phyloP scores from a whole-genome alignment of 2,329 filamentous ascomycete species.

The Fusarium tuaranense region DNA sequence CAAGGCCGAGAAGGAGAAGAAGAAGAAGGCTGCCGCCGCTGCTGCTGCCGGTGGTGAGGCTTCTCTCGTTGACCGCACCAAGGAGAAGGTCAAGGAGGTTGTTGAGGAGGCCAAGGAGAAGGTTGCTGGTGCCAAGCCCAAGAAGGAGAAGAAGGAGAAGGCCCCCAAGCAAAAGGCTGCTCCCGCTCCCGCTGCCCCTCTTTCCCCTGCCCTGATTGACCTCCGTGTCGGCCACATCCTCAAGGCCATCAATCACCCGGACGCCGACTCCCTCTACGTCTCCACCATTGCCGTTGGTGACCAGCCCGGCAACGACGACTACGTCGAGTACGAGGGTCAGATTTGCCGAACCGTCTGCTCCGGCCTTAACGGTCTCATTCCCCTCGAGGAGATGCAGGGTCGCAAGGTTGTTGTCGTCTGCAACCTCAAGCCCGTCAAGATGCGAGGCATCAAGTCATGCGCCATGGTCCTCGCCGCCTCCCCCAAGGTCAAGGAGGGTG shows the following conservation, averaged over 20 bases:
- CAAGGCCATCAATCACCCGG: constrained; percentile 94
- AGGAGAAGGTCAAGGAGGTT: constrained; percentile 68
- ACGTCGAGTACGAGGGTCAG: constrained; percentile 90
- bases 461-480: constrained; percentile 97
- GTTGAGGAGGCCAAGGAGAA: constrained; percentile 61
- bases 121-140: constrained; percentile 59
- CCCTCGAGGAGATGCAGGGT: constrained; percentile 95
- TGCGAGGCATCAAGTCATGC: constrained; percentile 84
- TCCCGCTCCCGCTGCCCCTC: constrained; percentile 76
- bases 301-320: constrained; percentile 83
- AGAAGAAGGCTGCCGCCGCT: constrained; percentile 85
- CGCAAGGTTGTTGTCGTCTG: constrained; percentile 96
- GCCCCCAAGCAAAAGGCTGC: constrained; percentile 79
- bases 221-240: constrained; percentile 97
- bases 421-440: constrained; percentile 99
- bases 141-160: constrained; percentile 94
- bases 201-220: constrained; percentile 89
- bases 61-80: constrained; percentile 69
- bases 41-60: constrained; percentile 65
- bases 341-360: constrained; percentile 96
- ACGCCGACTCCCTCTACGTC: constrained; percentile 95
- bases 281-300: constrained; percentile 97
- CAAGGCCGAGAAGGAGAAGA: constrained; percentile 99
- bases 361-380: constrained; percentile 91
- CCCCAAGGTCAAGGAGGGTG: constrained; percentile 83